Evolutionary conservation across 2,329 filamentous ascomycete species (phyloP).

Genomic region (Tolypocladium endophyticum): DNA sequence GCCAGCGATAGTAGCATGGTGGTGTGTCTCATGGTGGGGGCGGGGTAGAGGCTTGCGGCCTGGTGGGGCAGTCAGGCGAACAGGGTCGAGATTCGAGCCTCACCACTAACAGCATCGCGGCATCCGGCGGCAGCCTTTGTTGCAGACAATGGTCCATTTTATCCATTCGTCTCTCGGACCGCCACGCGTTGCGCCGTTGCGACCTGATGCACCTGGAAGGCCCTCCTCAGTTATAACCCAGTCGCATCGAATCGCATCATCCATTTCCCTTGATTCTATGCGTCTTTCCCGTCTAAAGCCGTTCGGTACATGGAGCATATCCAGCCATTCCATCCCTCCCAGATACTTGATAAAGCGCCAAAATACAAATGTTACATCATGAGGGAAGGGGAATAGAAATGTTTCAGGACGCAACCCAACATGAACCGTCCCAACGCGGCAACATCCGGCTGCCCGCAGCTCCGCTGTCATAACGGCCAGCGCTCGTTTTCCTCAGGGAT

Average conservation of each 20-base stretch:
- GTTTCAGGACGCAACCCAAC: neutral
- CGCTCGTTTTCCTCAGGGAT: neutral
- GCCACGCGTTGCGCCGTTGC: neutral
- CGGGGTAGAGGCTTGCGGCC: neutral
- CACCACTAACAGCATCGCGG: neutral
- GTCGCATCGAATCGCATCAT: neutral
- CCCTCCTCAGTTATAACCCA: too few relatives aligned
- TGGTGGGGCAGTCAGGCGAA: neutral
- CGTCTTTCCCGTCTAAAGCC: neutral
- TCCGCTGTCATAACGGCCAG: neutral
- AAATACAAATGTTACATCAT: neutral
- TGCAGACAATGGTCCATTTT: neutral
- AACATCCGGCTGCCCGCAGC: slow-evolving; percentile 4
- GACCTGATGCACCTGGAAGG: too few relatives aligned
- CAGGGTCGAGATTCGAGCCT: neutral
- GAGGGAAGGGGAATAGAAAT: neutral
- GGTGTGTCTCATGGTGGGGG: neutral
- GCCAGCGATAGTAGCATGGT: neutral
- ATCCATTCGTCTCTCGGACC: too few relatives aligned
- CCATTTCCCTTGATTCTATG: neutral
- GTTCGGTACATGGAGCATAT: neutral
- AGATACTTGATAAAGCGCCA: neutral
- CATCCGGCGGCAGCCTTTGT: too few relatives aligned
- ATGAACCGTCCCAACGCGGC: neutral
- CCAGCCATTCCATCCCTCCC: neutral